A percentile compares a stretch with the other conserved stretches of the same genome.
Conservation (phyloP, 805 yeast species). For the Starmerella powellii region DNA sequence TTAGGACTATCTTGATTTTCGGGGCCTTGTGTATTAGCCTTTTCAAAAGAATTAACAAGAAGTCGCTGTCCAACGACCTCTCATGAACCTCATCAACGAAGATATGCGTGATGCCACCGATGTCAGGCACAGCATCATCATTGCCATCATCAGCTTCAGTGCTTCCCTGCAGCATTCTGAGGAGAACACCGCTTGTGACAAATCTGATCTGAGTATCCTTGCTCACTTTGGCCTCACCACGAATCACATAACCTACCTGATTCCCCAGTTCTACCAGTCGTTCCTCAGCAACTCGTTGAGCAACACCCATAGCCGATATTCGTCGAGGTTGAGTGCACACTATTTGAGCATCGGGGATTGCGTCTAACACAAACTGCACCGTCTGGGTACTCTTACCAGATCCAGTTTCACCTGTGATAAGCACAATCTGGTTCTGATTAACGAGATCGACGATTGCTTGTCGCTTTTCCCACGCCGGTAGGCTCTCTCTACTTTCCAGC, state of each 20-base stretch:
- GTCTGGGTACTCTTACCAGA: conserved; percentile 94
- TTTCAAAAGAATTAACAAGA: conserved; percentile 65
- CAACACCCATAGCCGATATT: conserved; percentile 87
- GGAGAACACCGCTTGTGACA: conserved; percentile 83
- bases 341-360: conserved; percentile 39
- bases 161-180: conserved; percentile 62
- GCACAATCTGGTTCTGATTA: conserved; percentile 46
- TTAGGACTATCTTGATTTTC: conserved; percentile 57
- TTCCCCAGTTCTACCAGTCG: conserved; percentile 51
- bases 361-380: conserved; percentile 77
- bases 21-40: conserved; percentile 37
- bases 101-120: conserved; percentile 43
- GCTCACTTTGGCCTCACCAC: conserved; percentile 66
- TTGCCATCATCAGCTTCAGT: conserved; percentile 21
- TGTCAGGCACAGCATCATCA: neutral
- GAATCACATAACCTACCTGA: conserved; percentile 78
- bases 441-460: conserved; percentile 46
- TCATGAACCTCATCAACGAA: conserved; percentile 96
- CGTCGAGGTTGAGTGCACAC: conserved; percentile 93
- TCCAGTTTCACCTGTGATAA: conserved; percentile 94
- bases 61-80: conserved; percentile 81
- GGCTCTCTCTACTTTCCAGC: conserved; percentile 37
- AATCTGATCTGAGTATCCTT: conserved; percentile 61
- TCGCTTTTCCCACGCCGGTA: conserved; percentile 79
- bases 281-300: conserved; percentile 84